Evolutionary conservation across 2,329 filamentous ascomycete genomes (phyloP).

Genomic region (Ophiognomonia clavigignenti-juglandacearum): DNA sequence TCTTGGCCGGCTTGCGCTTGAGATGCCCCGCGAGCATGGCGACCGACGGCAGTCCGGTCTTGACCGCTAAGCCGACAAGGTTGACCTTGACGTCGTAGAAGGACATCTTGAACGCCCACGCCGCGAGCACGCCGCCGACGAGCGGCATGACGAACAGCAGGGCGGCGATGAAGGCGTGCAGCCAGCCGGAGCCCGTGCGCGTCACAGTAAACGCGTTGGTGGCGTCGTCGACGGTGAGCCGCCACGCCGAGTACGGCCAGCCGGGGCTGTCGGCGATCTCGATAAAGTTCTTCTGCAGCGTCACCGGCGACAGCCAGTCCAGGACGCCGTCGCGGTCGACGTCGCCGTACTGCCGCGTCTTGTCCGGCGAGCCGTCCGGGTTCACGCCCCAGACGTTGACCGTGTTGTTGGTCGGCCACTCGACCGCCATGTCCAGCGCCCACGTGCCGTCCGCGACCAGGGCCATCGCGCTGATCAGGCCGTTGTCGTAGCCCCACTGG

Average conservation of each 20-base stretch:
- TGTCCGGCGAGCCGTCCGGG: conserved; percentile 56
- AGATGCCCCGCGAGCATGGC: neutral
- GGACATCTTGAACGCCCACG: conserved; percentile 51
- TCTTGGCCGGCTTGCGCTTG: conserved; percentile 19
- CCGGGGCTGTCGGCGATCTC: conserved; percentile 52
- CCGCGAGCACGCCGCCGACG: conserved; percentile 40
- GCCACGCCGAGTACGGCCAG: conserved; percentile 49
- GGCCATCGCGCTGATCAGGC: conserved; percentile 47
- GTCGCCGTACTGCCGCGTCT: conserved; percentile 55
- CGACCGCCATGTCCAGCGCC: conserved; percentile 56
- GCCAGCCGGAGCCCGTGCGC: conserved; percentile 44
- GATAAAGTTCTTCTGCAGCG: conserved; percentile 45
- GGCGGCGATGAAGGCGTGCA: conserved; percentile 48
- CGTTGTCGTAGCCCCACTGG: conserved; percentile 58
- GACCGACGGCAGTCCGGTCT: conserved; percentile 20
- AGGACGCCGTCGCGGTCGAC: conserved; percentile 54
- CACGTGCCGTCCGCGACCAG: conserved; percentile 43
- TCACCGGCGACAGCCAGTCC: conserved; percentile 57
- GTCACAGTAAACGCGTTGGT: conserved; percentile 45
- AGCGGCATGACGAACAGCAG: conserved; percentile 49
- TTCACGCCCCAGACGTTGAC: conserved; percentile 66
- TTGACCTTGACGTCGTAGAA: conserved; percentile 55
- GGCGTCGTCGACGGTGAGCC: conserved; percentile 49
- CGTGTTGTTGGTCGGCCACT: conserved; percentile 59
- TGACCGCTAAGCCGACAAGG: conserved; percentile 41